Conservation (phyloP, 192 early-diverging fungal genomes). For the Podila epigama region DNA sequence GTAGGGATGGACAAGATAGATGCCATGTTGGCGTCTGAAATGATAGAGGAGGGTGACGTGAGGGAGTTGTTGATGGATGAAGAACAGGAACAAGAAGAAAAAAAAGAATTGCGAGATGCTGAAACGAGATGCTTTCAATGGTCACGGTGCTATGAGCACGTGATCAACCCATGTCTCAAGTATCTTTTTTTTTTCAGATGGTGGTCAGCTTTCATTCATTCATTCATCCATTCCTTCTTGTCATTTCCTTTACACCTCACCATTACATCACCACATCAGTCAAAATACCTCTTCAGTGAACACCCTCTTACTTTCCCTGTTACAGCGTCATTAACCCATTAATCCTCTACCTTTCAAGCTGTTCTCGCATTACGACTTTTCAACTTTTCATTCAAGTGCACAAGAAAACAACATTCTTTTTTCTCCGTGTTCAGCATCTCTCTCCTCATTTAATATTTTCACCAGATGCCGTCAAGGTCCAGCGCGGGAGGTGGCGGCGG, state of each 20-base stretch:
- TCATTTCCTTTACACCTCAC: not conserved
- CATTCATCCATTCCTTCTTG: not conserved
- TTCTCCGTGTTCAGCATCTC: too few relatives aligned
- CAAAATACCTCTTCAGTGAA: too few relatives aligned
- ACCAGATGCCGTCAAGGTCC: not conserved
- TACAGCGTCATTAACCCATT: too few relatives aligned
- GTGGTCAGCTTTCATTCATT: not conserved
- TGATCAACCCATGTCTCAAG: not conserved
- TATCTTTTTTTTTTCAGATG: not conserved
- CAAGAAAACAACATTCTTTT: too few relatives aligned
- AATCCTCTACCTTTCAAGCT: too few relatives aligned
- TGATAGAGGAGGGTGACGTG: not conserved
- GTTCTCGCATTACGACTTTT: too few relatives aligned
- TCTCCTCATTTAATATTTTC: not conserved
- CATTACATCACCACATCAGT: too few relatives aligned
- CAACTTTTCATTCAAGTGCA: constrained; percentile 2
- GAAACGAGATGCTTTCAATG: not conserved
- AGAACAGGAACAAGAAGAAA: not conserved
- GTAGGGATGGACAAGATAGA: constrained; percentile 63
- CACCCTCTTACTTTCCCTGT: too few relatives aligned
- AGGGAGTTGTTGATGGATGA: not conserved
- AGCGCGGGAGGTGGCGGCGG: constrained; percentile 7
- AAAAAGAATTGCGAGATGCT: not conserved
- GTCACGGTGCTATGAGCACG: not conserved
- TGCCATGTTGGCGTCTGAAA: constrained; percentile 11